phyloP scores from a whole-genome alignment of 2,329 filamentous ascomycete species.

The Exophiala lecanii-corni region DNA sequence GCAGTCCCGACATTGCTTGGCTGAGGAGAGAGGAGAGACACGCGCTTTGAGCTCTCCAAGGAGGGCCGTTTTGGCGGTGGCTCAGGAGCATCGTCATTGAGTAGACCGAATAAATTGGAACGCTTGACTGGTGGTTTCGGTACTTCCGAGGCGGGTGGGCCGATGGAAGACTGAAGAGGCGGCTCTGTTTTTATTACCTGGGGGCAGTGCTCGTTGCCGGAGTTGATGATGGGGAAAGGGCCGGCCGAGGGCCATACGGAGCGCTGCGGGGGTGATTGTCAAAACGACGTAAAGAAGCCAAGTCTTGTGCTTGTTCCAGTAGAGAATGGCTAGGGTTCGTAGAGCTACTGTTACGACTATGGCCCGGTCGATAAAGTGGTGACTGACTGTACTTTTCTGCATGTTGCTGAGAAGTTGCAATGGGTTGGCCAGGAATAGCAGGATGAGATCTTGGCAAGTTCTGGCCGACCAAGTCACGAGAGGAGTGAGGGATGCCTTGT shows the following conservation, averaged over 20 bases:
- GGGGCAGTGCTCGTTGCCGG: constrained; percentile 10
- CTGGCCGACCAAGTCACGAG: constrained; percentile 12
- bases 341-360: constrained; percentile 19
- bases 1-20: constrained; percentile 4
- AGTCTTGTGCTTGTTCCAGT: constrained; percentile 14
- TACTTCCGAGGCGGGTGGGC: constrained; percentile 17
- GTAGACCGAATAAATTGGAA: constrained; percentile 47
- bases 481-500: constrained; percentile 10
- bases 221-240: constrained; percentile 11
- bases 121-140: constrained; percentile 39
- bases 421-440: constrained; percentile 7
- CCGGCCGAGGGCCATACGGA: constrained; percentile 8
- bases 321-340: constrained; percentile 7
- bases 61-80: constrained; percentile 44
- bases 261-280: constrained; percentile 12
- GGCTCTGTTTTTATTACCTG: constrained; percentile 15
- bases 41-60: constrained; percentile 31
- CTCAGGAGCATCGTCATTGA: constrained; percentile 46
- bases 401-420: constrained; percentile 13
- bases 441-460: constrained; percentile 12
- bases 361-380: constrained; percentile 13
- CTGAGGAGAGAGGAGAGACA: constrained; percentile 23
- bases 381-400: constrained; percentile 15
- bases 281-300: constrained; percentile 13
- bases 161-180: constrained; percentile 11